phyloP scores from a whole-genome alignment of 257 asterid species.

The Dorcoceras hygrometricum region DNA sequence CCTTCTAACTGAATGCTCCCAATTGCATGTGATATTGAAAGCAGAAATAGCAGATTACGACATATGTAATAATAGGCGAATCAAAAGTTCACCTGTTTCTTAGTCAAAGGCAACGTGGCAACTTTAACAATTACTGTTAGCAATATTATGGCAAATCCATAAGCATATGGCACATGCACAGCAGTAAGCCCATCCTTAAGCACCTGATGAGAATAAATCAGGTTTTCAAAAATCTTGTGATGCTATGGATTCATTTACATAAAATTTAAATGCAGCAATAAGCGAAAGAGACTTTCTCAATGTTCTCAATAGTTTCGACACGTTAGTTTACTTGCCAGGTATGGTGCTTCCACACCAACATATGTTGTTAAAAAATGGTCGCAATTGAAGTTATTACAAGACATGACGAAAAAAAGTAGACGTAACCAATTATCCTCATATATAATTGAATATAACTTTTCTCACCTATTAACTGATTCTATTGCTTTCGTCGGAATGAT shows the following conservation, averaged over 20 bases:
- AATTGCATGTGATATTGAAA: slow-evolving; percentile 20
- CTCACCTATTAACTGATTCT: neutral
- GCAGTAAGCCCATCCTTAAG: slow-evolving; percentile 81
- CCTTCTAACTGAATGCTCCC: slow-evolving; percentile 6
- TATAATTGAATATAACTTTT: too few relatives aligned
- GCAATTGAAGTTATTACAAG: neutral
- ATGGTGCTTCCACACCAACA: slow-evolving; percentile 10
- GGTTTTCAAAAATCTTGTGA: slow-evolving; percentile 21
- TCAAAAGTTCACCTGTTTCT: slow-evolving; percentile 76
- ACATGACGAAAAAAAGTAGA: neutral
- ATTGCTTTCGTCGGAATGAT: neutral
- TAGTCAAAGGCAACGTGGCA: slow-evolving; percentile 92
- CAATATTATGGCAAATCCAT: slow-evolving; percentile 96
- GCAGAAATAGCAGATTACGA: slow-evolving; percentile 12
- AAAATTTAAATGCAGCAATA: neutral
- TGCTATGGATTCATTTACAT: neutral
- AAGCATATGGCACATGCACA: slow-evolving; percentile 92
- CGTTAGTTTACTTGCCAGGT: neutral
- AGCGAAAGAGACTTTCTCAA: neutral
- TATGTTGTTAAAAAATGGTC: neutral
- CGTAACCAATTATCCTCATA: too few relatives aligned
- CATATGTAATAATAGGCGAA: slow-evolving; percentile 16
- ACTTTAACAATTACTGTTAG: slow-evolving; percentile 84
- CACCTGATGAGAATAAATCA: slow-evolving; percentile 52
- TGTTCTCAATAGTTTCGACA: neutral